These are phyloP conservation scores for Fusarium concolor DNA, from an alignment of 2,329 filamentous ascomycete species.

Conservation along the genomic window DNA sequence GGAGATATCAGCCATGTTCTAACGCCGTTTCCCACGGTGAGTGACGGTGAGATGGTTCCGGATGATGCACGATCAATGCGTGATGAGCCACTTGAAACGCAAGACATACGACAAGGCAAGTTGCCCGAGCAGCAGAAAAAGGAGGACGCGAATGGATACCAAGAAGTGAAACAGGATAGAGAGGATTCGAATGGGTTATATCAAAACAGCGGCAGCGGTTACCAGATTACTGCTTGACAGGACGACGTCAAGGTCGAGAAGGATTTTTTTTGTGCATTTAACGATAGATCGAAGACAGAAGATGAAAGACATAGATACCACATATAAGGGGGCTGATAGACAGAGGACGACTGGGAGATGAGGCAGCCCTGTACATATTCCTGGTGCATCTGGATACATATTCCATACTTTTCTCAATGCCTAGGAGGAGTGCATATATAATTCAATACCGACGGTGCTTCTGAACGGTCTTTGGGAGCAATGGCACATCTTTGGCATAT, in stretches of 20 bases:
- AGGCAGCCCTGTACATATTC: background rate
- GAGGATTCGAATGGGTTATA: slow-evolving; percentile 14
- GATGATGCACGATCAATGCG: slow-evolving; percentile 55
- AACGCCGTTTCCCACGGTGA: slow-evolving; percentile 73
- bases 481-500: background rate
- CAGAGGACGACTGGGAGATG: slow-evolving; percentile 14
- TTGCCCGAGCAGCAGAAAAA: slow-evolving; percentile 25
- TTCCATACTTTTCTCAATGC: background rate
- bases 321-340: slow-evolving; percentile 19
- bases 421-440: slow-evolving; percentile 17
- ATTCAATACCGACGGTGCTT: background rate
- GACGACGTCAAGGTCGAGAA: background rate
- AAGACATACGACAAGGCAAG: slow-evolving; percentile 36
- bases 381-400: background rate
- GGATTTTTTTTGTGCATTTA: slow-evolving; percentile 1
- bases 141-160: slow-evolving; percentile 23
- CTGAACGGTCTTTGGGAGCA: background rate
- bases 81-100: slow-evolving; percentile 49
- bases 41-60: slow-evolving; percentile 66
- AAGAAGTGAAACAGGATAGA: slow-evolving; percentile 17
- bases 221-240: slow-evolving; percentile 24
- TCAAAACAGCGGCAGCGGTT: slow-evolving; percentile 9
- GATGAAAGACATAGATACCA: slow-evolving; percentile 35
- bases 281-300: slow-evolving; percentile 7
- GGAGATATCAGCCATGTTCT: slow-evolving; percentile 76